Evolutionary conservation across 192 early-diverging fungal genomes (phyloP), one percentile per base, ranked within the genome.

Genomic region (Coemansia sp.): DNA sequence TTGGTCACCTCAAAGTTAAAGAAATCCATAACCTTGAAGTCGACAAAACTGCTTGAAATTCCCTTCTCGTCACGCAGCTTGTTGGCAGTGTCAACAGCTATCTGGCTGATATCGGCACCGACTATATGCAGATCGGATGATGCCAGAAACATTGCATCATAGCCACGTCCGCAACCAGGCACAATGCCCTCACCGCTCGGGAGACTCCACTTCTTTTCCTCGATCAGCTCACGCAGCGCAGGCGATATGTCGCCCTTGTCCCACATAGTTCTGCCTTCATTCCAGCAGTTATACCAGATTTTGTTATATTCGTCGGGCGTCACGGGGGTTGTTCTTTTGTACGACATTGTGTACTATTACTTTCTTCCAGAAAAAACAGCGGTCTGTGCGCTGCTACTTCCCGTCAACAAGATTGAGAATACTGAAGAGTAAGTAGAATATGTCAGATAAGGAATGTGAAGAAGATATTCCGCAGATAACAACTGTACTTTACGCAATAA

Each of bases 81-180:
- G 58, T 45, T 82, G 36, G 80, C 86, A 59, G 54, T 79, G 43
- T 86, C 83, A 40, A 92, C 83, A 37, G 87, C 90, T n/a, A 85
- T 86, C 57, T 82, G 76, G 62, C 87, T 88, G 47, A 91, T 68
- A 65, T 94, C 93, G 39, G 92, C 66, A 11, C 93, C 93, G 39
- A 84, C 78, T 55, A 89, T 87, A 67, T 85, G 84, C 26, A 86
- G 82, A 22, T 77, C 62, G 22, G 85, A 76, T 43, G 68, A 63
- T 8, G 90, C 88, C 15, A 94, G 76, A 62, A 82, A 89, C 76
- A 90, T 78, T 37, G 92, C 91, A 68, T 96, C 94, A 67, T 91
- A 90, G 18, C 92, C 89, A 18, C 69, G 61, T 12, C 81, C 81
- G 49, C 81, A 83, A 22, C 81, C 81, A 5, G 81, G 81, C 13